Conservation (phyloP, 805 yeast species). For the Lipomyces kockii region DNA sequence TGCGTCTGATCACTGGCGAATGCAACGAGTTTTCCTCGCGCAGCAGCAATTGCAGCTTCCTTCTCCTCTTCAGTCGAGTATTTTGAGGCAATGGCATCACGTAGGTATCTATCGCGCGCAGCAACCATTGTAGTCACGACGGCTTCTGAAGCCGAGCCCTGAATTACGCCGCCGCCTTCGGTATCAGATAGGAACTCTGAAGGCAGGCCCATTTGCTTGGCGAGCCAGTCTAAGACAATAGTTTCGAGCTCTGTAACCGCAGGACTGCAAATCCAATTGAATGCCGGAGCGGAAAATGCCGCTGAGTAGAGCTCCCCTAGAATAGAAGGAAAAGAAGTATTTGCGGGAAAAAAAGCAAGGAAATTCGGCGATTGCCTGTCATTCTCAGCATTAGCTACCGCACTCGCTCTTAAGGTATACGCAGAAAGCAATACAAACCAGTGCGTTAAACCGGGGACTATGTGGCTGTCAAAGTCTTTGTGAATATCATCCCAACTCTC, state of each 20-base stretch:
- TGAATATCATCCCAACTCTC: slow-evolving; percentile 36
- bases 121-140: slow-evolving; percentile 38
- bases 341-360: slow-evolving; percentile 39
- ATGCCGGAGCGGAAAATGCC: slow-evolving; percentile 40
- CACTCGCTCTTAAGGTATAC: background rate
- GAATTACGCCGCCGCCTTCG: slow-evolving; percentile 40
- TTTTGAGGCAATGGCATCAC: slow-evolving; percentile 32
- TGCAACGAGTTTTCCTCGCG: slow-evolving; percentile 38
- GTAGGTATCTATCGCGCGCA: slow-evolving; percentile 38
- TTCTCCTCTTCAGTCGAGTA: slow-evolving; percentile 29
- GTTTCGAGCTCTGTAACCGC: slow-evolving; percentile 40
- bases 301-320: slow-evolving; percentile 39
- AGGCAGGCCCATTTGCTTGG: slow-evolving; percentile 35
- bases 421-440: slow-evolving; percentile 23
- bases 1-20: slow-evolving; percentile 38
- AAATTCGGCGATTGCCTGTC: slow-evolving; percentile 39
- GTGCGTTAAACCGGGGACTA: slow-evolving; percentile 38
- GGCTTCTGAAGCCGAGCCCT: slow-evolving; percentile 40
- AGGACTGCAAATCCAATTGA: slow-evolving; percentile 40
- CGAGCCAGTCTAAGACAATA: slow-evolving; percentile 40
- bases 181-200: slow-evolving; percentile 33
- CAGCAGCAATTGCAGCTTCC: slow-evolving; percentile 32
- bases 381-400: background rate
- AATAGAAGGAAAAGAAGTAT: slow-evolving; percentile 37
- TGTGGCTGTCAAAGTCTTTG: slow-evolving; percentile 31